These are phyloP conservation scores for Aquilaria malaccensis DNA, from an alignment of 345 rosid species.

Conservation along the genomic window DNA sequence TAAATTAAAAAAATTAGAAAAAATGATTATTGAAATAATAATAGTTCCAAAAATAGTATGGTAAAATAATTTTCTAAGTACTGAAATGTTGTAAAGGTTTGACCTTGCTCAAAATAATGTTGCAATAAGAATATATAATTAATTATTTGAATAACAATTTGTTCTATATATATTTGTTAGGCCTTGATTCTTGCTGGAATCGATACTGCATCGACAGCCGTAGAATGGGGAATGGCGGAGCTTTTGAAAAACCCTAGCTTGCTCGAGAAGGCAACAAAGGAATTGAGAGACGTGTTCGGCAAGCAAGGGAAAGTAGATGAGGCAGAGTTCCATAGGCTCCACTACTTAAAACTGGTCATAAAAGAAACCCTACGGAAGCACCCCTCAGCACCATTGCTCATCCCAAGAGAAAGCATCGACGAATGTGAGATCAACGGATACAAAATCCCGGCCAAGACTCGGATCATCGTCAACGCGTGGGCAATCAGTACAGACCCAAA, in stretches of 20 bases:
- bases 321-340: not conserved
- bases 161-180: constrained; percentile 1
- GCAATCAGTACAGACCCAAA: constrained; percentile 35
- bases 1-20: too few species aligned
- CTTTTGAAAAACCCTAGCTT: constrained; percentile 24
- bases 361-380: constrained; percentile 16
- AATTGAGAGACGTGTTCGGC: constrained; percentile 15
- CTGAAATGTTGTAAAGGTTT: too few species aligned
- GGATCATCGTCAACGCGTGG: constrained; percentile 32
- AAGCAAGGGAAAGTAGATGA: not conserved
- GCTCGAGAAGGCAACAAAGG: constrained; percentile 23
- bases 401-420: constrained; percentile 30
- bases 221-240: constrained; percentile 35
- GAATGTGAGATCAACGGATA: constrained; percentile 27
- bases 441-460: constrained; percentile 25
- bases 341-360: constrained; percentile 1
- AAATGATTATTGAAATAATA: too few species aligned
- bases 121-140: too few species aligned
- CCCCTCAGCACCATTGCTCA: constrained; percentile 38
- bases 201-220: constrained; percentile 25
- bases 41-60: too few species aligned
- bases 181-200: constrained; percentile 42
- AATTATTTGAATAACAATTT: too few species aligned
- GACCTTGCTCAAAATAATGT: too few species aligned
- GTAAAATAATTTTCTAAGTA: too few species aligned